These are phyloP conservation scores for Rutstroemia sp. DNA, from an alignment of 2,329 filamentous ascomycete genomes.

Conservation along the genomic window DNA sequence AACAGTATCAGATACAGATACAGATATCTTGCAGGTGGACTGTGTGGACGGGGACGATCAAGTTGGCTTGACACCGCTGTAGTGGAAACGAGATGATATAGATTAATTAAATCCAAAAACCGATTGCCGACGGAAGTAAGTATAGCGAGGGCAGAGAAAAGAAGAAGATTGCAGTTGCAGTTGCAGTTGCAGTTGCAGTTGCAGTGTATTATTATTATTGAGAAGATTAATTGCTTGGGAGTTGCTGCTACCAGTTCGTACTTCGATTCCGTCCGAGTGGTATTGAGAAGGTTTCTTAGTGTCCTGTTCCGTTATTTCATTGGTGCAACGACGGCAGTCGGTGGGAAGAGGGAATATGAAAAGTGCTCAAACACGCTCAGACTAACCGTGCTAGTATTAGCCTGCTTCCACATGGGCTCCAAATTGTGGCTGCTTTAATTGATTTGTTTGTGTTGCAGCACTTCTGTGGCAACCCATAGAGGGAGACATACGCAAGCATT, in stretches of 20 bases:
- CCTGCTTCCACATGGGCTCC: not conserved
- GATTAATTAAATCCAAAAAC: too few relatives aligned
- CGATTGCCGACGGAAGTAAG: too few relatives aligned
- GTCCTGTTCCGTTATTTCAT: not conserved
- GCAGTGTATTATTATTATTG: not conserved
- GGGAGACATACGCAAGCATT: too few relatives aligned
- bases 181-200: too few relatives aligned
- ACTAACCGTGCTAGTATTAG: not conserved
- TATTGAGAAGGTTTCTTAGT: not conserved
- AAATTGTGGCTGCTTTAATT: not conserved
- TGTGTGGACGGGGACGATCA: not conserved
- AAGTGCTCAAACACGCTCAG: conserved; percentile 10
- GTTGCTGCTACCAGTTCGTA: not conserved
- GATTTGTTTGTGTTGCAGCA: not conserved
- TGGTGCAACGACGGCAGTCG: not conserved
- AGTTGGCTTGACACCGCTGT: too few relatives aligned
- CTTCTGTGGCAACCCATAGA: too few relatives aligned
- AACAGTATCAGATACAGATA: not conserved
- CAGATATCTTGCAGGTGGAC: not conserved
- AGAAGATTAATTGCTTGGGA: not conserved
- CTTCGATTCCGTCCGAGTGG: not conserved
- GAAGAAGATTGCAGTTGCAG: too few relatives aligned
- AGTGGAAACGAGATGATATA: too few relatives aligned
- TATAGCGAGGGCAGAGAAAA: too few relatives aligned
- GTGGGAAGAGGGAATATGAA: not conserved